Base-by-base conservation (phyloP, 768 basidiomycete genomes). In the Fibroporia radiculosa region DNA sequence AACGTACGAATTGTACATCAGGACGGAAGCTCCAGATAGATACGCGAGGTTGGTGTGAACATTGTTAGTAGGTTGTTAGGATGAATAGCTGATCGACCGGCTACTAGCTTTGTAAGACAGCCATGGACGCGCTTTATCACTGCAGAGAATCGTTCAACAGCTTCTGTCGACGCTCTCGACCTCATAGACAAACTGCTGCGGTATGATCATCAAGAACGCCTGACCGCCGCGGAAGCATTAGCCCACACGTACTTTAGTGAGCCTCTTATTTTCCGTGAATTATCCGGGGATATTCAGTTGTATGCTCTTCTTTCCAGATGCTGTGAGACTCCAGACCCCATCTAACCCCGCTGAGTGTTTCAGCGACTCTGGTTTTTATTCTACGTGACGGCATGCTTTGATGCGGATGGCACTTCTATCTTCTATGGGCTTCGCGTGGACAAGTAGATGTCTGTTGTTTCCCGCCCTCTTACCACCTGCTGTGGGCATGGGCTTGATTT, bases 101-200 rank as follows among this genome's bases (percentile, higher is more conserved):
- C n/a, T n/a, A 47, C 19, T 51, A 90, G 87, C 65, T 92, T 92
- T 67, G 81, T 86, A 47, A 80, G 85, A 64, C 93, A 93, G 63
- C 84, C 91, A 13, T 98, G 95, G 95, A 81, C 82, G 38, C 75
- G 85, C 46, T 97, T 96, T 66, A 84, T 95, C 57, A 95, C 90
- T 5, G 80, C 84, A 19, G 91, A 93, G 60, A 96, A 95, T 63
- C 90, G 92, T 62, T 77, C 88, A 47, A 95, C 87, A 65, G 90
- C 93, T 55, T 86, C 88, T 20, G 88, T 89, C 60, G 95, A 97
- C 57, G 93, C 90, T 27, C 84, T 97, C 57, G 93, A 96, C 68
- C 84, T 97, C 53, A 69, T 98, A 44, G 95, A 98, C 68, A 92
- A 93, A 66, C 73, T 97, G 38, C 75, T 96, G 61, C 84, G 90